These are phyloP conservation scores for Phoma sp. DNA, from an alignment of 2,329 filamentous ascomycete species.

Conservation along the genomic window DNA sequence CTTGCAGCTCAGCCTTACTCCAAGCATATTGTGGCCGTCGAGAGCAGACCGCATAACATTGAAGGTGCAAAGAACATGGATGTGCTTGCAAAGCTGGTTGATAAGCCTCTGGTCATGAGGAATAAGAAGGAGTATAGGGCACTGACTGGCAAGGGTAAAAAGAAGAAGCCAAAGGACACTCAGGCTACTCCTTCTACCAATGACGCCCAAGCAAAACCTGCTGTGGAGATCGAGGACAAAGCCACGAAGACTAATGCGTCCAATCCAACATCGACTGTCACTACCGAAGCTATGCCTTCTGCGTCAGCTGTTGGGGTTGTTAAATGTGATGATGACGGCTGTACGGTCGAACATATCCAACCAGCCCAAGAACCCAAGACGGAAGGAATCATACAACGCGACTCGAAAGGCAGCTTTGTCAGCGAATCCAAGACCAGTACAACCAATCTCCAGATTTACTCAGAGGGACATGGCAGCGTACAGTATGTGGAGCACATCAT, in stretches of 20 bases:
- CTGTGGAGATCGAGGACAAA: not conserved
- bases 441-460: constrained; percentile 50
- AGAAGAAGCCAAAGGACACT: constrained; percentile 42
- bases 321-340: constrained; percentile 23
- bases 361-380: not conserved
- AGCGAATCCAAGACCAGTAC: constrained; percentile 28
- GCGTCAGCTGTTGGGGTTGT: not conserved
- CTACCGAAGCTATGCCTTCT: not conserved
- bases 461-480: constrained; percentile 71
- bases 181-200: not conserved
- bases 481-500: constrained; percentile 79
- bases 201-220: not conserved
- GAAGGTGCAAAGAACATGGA: constrained; percentile 84
- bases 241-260: not conserved
- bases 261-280: not conserved
- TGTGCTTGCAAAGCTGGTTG: constrained; percentile 76
- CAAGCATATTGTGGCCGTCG: constrained; percentile 85
- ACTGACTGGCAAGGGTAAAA: constrained; percentile 47
- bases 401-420: constrained; percentile 14
- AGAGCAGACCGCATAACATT: constrained; percentile 86
- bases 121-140: constrained; percentile 81
- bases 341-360: constrained; percentile 4
- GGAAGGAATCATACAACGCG: not conserved
- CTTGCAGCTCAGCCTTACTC: constrained; percentile 87
- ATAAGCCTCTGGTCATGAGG: constrained; percentile 73